A percentile compares a stretch with the other conserved stretches of the same genome.
These are phyloP conservation scores for Metschnikowia bowlesiae DNA, from an alignment of 805 yeast species.

Conservation along the genomic window DNA sequence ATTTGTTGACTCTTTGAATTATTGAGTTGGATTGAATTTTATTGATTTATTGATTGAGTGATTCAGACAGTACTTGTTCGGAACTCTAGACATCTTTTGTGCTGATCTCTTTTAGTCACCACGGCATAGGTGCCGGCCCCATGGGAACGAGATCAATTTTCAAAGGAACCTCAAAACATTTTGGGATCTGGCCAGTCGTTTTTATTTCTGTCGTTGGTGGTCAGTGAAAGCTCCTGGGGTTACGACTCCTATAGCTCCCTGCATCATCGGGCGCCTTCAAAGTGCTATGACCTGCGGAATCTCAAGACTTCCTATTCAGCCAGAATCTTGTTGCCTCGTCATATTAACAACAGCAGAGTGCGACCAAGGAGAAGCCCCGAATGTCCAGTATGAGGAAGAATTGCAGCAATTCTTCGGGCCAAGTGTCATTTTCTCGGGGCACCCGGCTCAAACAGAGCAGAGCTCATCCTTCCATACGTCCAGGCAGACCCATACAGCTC, in stretches of 20 bases:
- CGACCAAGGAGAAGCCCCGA: constrained; percentile 30
- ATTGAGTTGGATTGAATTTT: too few relatives aligned
- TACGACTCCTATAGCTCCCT: constrained; percentile 44
- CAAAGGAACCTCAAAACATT: too few relatives aligned
- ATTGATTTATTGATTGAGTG: too few relatives aligned
- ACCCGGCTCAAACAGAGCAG: constrained; percentile 14
- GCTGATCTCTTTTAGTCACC: too few relatives aligned
- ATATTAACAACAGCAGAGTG: constrained; percentile 51
- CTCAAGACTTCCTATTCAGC: constrained; percentile 74
- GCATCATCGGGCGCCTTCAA: constrained; percentile 23
- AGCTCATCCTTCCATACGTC: constrained; percentile 27
- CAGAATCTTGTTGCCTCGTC: constrained; percentile 72
- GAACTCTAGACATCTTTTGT: too few relatives aligned
- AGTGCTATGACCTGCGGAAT: constrained; percentile 49
- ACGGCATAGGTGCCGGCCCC: too few relatives aligned
- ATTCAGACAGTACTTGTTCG: too few relatives aligned
- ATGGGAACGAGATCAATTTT: too few relatives aligned
- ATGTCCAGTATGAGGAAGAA: constrained; percentile 13
- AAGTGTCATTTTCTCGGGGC: background rate
- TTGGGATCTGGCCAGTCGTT: constrained; percentile 20
- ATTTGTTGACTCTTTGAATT: too few relatives aligned
- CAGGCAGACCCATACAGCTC: constrained; percentile 11
- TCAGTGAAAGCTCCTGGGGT: constrained; percentile 49
- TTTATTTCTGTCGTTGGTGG: constrained; percentile 53
- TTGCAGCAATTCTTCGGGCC: constrained; percentile 11